phyloP scores from a whole-genome alignment of 1,284 basidiomycete species.

The Cronartium quercuum region DNA sequence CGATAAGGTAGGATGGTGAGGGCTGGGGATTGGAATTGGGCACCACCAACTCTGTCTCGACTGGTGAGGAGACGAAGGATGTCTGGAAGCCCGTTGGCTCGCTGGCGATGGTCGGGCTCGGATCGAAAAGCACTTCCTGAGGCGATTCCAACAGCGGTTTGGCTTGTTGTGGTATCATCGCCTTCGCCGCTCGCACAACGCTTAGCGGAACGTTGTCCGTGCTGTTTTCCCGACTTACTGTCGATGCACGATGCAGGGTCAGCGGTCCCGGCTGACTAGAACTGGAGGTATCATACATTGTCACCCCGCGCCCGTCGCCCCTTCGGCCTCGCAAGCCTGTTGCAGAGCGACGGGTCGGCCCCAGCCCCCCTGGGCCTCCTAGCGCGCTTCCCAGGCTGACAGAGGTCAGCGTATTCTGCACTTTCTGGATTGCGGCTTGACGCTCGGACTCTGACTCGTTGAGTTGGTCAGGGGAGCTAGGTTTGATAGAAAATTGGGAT shows the following conservation, averaged over 20 bases:
- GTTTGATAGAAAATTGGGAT: conserved; percentile 10
- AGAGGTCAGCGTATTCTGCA: conserved; percentile 14
- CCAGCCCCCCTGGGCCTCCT: background rate
- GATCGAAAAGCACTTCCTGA: too few relatives aligned
- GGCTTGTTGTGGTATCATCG: background rate
- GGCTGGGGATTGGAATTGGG: background rate
- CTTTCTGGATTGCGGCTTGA: conserved; percentile 21
- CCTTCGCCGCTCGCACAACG: background rate
- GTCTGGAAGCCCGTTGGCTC: too few relatives aligned
- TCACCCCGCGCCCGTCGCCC: conserved; percentile 9
- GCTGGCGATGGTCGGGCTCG: too few relatives aligned
- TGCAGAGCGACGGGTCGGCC: conserved; percentile 16
- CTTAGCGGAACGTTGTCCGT: background rate
- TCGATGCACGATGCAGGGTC: background rate
- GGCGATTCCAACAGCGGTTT: background rate
- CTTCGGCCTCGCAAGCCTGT: conserved; percentile 17
- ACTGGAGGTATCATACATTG: conserved; percentile 26
- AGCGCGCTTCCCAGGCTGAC: background rate
- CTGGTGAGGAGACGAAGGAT: background rate
- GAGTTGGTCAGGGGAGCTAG: background rate
- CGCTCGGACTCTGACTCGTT: conserved; percentile 9
- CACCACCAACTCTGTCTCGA: background rate
- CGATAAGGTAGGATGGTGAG: background rate
- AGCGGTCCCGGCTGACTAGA: background rate
- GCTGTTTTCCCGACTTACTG: background rate